Evolutionary conservation across 1,284 basidiomycete species (phyloP).

Genomic region (Ustilago xerochloae): DNA sequence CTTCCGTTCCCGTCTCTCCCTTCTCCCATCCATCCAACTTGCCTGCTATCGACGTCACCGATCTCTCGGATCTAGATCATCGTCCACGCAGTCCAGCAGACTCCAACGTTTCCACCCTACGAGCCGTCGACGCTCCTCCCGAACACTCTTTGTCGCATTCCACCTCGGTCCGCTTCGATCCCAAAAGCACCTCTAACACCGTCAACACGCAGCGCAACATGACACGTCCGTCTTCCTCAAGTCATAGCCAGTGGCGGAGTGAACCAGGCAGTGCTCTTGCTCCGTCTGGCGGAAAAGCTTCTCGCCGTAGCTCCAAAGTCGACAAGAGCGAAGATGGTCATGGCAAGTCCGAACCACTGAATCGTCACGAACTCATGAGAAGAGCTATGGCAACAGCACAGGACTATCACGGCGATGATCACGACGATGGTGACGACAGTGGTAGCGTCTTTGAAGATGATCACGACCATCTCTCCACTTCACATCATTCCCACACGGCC

Average conservation of each 20-base stretch:
- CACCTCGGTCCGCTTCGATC: constrained; percentile 3
- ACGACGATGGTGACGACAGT: constrained; percentile 23
- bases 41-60: constrained; percentile 48
- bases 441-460: constrained; percentile 40
- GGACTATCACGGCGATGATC: constrained; percentile 20
- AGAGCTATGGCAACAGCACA: constrained; percentile 58
- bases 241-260: constrained; percentile 20
- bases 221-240: constrained; percentile 25
- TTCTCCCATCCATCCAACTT: constrained; percentile 21
- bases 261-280: constrained; percentile 12
- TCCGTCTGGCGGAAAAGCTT: constrained; percentile 16
- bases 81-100: constrained; percentile 1
- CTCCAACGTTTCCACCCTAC: constrained; percentile 20
- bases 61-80: constrained; percentile 23
- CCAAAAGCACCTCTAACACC: not conserved
- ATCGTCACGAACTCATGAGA: constrained; percentile 63
- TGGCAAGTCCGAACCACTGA: constrained; percentile 40
- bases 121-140: not conserved
- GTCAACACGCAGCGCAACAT: constrained; percentile 18
- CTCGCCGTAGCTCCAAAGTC: constrained; percentile 36
- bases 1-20: constrained; percentile 34
- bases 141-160: not conserved
- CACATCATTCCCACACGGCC: constrained; percentile 33
- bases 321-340: constrained; percentile 49
- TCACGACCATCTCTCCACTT: constrained; percentile 29